Evolutionary conservation across 2,329 filamentous ascomycete genomes (phyloP).

Genomic region (Graphilbum sp.): DNA sequence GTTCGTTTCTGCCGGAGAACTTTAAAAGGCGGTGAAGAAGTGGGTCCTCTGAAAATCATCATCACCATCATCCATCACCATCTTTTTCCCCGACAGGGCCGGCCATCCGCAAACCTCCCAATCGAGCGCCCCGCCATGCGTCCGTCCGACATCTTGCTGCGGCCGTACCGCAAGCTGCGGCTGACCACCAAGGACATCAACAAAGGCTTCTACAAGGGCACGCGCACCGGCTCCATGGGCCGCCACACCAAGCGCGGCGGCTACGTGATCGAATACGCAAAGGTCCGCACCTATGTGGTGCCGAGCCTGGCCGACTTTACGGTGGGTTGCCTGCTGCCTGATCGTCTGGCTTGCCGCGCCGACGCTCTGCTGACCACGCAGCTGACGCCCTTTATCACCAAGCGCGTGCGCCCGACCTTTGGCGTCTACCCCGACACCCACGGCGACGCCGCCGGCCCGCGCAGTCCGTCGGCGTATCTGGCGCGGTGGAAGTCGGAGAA

Average conservation of each 20-base stretch:
- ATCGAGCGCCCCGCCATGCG: too few relatives aligned
- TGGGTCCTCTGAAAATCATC: not conserved
- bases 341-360: not conserved
- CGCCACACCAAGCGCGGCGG: conserved; percentile 67
- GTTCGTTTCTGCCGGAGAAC: too few relatives aligned
- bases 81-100: too few relatives aligned
- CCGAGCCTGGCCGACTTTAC: conserved; percentile 51
- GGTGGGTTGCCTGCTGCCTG: conserved; percentile 30
- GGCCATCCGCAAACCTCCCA: too few relatives aligned
- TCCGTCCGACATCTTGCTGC: conserved; percentile 49
- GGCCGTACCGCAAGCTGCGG: conserved; percentile 55
- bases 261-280: conserved; percentile 69
- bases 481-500: conserved; percentile 53
- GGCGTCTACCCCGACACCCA: conserved; percentile 29
- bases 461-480: conserved; percentile 45
- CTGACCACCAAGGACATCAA: conserved; percentile 88
- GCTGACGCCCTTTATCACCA: conserved; percentile 67
- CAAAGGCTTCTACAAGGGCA: conserved; percentile 96
- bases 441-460: conserved; percentile 32
- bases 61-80: too few relatives aligned
- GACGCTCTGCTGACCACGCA: conserved; percentile 19
- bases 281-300: conserved; percentile 81
- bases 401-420: conserved; percentile 32
- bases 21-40: not conserved
- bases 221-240: conserved; percentile 75